Conservation (phyloP, 2,329 filamentous ascomycete species). For the Coniosporium tulheliwenetii region DNA sequence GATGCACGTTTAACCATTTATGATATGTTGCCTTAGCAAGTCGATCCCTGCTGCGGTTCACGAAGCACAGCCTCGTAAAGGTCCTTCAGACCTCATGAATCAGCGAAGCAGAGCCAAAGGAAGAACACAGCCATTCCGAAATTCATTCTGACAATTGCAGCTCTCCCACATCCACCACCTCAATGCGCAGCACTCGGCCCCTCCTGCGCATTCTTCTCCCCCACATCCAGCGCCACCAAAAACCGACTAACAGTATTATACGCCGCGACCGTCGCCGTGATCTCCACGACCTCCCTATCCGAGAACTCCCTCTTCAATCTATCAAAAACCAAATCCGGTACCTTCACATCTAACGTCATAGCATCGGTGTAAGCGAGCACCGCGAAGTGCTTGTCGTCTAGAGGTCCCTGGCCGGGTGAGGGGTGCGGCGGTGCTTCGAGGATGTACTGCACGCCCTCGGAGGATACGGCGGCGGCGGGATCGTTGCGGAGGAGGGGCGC, state of each 20-base stretch:
- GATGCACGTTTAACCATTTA: too few relatives aligned
- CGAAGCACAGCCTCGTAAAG: too few relatives aligned
- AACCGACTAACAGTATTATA: slow-evolving; percentile 83
- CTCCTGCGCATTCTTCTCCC: slow-evolving; percentile 20
- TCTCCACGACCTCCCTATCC: slow-evolving; percentile 63
- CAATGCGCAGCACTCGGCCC: too few relatives aligned
- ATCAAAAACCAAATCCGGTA: slow-evolving; percentile 53
- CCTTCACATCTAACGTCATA: slow-evolving; percentile 62
- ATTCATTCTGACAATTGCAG: too few relatives aligned
- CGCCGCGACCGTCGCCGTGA: slow-evolving; percentile 61
- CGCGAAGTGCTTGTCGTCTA: slow-evolving; percentile 49
- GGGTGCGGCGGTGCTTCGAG: slow-evolving; percentile 8
- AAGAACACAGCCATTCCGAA: too few relatives aligned
- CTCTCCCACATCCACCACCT: too few relatives aligned
- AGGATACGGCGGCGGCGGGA: slow-evolving; percentile 43
- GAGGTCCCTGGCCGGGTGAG: slow-evolving; percentile 6
- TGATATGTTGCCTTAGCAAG: too few relatives aligned
- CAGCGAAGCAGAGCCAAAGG: too few relatives aligned
- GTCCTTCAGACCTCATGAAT: too few relatives aligned
- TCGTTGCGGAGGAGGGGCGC: slow-evolving; percentile 46
- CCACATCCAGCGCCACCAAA: slow-evolving; percentile 61
- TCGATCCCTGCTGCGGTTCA: too few relatives aligned
- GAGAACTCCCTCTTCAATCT: slow-evolving; percentile 44
- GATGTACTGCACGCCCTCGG: slow-evolving; percentile 14
- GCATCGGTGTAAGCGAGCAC: slow-evolving; percentile 64